phyloP scores from a whole-genome alignment of 164 flowering plant genomes.

The Macadamia integrifolia region DNA sequence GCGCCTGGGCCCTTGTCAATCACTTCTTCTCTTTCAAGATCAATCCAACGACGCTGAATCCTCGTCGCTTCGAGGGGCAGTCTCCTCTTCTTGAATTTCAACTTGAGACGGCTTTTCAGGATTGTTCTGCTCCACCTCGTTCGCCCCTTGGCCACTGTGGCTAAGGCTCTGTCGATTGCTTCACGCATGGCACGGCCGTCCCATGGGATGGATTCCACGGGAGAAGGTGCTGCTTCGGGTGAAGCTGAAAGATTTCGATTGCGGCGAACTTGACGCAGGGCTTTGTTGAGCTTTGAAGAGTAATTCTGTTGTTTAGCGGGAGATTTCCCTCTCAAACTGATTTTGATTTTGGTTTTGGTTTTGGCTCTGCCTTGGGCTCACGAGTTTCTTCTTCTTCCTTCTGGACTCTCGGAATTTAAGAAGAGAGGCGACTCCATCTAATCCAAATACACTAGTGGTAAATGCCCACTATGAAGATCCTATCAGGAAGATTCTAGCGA shows the following conservation, averaged over 20 bases:
- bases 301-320: constrained; percentile 42
- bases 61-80: no score
- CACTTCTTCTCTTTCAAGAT: no score
- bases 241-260: background rate
- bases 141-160: constrained; percentile 54
- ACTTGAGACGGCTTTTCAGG: no score
- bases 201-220: constrained; percentile 1
- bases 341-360: background rate
- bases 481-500: no score
- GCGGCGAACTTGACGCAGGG: constrained; percentile 38
- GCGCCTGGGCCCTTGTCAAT: no score
- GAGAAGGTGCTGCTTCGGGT: no score
- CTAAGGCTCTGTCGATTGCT: constrained; percentile 59
- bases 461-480: no score
- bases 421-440: constrained; percentile 14
- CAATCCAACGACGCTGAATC: no score
- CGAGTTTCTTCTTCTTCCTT: constrained; percentile 14
- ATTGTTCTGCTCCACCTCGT: constrained; percentile 81
- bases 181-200: constrained; percentile 50
- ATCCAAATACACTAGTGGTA: no score
- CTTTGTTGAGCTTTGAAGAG: constrained; percentile 57
- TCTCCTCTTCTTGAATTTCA: no score
- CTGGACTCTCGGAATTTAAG: constrained; percentile 17
- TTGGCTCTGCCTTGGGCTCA: background rate
- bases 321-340: constrained; percentile 27